Evolutionary conservation across 768 basidiomycete genomes (phyloP).

Genomic region (Leccinum boreale): DNA sequence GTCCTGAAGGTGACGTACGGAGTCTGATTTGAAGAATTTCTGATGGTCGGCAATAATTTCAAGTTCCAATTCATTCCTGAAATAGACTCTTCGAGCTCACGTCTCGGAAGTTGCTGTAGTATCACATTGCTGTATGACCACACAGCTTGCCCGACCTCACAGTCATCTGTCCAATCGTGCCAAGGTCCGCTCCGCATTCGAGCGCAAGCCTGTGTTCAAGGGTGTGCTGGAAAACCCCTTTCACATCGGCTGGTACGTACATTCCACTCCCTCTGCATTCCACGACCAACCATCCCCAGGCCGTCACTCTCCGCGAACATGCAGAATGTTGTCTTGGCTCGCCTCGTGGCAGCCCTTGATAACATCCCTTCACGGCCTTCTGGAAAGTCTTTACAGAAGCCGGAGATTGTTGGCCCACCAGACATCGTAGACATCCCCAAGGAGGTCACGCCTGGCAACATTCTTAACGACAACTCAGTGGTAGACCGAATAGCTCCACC

Average conservation of each 20-base stretch:
- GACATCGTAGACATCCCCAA: slow-evolving; percentile 29
- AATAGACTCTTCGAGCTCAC: background rate
- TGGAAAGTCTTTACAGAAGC: slow-evolving; percentile 9
- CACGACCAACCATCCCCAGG: slow-evolving; percentile 37
- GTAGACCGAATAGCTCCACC: slow-evolving; percentile 1
- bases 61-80: background rate
- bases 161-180: slow-evolving; percentile 64
- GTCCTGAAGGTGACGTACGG: too few species aligned
- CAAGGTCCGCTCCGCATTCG: slow-evolving; percentile 39
- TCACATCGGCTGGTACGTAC: slow-evolving; percentile 58
- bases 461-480: background rate
- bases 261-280: background rate
- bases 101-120: background rate
- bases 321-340: slow-evolving; percentile 58
- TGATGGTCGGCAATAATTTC: too few species aligned
- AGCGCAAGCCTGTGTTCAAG: slow-evolving; percentile 66
- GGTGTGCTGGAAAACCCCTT: slow-evolving; percentile 73
- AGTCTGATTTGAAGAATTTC: too few species aligned
- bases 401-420: background rate
- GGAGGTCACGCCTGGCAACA: background rate
- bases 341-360: slow-evolving; percentile 47
- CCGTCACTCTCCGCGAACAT: slow-evolving; percentile 58
- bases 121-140: slow-evolving; percentile 33
- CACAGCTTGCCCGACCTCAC: slow-evolving; percentile 49
- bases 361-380: slow-evolving; percentile 40